Percentiles rank a stretch among this genome's conserved stretches.
These are phyloP conservation scores for Aureobasidium uvarum DNA, from an alignment of 2,329 filamentous ascomycete species.

Conservation along the genomic window DNA sequence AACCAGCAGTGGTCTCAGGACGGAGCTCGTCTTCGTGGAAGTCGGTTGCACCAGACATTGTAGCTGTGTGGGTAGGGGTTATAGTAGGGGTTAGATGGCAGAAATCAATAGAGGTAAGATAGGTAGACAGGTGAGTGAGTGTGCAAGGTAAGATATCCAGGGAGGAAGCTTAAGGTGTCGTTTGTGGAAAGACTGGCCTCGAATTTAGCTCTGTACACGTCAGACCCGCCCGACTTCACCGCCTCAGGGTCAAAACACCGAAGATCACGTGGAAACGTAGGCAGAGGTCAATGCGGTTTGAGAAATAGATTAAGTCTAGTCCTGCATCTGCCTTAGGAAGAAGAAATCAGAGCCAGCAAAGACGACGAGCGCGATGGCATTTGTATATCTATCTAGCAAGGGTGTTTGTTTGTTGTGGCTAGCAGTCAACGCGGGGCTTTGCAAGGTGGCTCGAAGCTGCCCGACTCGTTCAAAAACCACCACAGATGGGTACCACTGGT, in stretches of 20 bases:
- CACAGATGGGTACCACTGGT: background rate
- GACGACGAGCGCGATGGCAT: background rate
- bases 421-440: background rate
- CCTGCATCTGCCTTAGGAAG: background rate
- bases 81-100: background rate
- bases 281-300: constrained; percentile 15
- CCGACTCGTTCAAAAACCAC: background rate
- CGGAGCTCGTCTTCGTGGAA: constrained; percentile 71
- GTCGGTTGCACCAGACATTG: constrained; percentile 37
- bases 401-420: background rate
- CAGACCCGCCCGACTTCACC: constrained; percentile 10
- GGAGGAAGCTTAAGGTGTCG: constrained; percentile 20
- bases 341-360: background rate
- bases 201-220: constrained; percentile 21
- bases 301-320: constrained; percentile 23
- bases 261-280: constrained; percentile 13
- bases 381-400: background rate
- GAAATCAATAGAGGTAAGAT: background rate
- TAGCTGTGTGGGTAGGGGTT: background rate
- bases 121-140: constrained; percentile 3
- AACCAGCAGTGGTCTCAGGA: constrained; percentile 86
- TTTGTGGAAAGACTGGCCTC: constrained; percentile 23
- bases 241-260: constrained; percentile 19
- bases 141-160: constrained; percentile 13
- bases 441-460: constrained; percentile 8